Evolutionary conservation across 306 rosid species (phyloP).

Genomic region (Alnus glutinosa): DNA sequence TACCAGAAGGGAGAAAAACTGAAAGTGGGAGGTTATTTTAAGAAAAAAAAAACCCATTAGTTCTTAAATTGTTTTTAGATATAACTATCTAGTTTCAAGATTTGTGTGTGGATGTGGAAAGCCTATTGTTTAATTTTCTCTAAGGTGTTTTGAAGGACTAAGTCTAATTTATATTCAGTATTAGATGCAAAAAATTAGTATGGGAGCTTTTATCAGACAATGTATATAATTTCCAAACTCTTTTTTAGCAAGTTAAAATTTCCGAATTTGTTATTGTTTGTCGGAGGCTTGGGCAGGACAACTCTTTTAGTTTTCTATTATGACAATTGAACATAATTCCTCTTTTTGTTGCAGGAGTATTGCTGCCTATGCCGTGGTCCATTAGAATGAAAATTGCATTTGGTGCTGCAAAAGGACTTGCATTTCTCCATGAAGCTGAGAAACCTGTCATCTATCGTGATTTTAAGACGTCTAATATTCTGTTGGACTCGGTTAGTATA

Average conservation of each 20-base stretch:
- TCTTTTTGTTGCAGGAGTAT: constrained; percentile 55
- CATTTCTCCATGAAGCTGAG: constrained; percentile 96
- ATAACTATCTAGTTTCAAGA: neutral
- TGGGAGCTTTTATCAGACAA: neutral
- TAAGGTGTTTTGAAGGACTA: neutral
- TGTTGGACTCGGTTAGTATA: constrained; percentile 71
- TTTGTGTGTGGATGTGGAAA: neutral
- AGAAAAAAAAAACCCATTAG: neutral
- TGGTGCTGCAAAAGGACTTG: constrained; percentile 97
- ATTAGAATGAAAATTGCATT: constrained; percentile 94
- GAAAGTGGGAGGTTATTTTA: neutral
- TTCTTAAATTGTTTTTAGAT: neutral
- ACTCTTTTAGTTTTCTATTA: constrained; percentile 3
- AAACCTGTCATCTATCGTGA: constrained; percentile 98
- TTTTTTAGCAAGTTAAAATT: neutral
- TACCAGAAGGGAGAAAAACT: neutral
- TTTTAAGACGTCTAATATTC: constrained; percentile 91
- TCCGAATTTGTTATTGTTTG: neutral
- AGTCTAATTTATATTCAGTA: neutral
- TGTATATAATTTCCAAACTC: neutral
- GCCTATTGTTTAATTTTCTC: neutral
- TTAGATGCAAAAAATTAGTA: neutral
- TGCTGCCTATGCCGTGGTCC: constrained; percentile 97
- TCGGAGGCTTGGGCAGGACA: constrained; percentile 8
- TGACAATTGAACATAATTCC: constrained; percentile 8